These are phyloP conservation scores for Globisporangium nagaii DNA, from an alignment of 352 stramenopile genomes.

Conservation along the genomic window DNA sequence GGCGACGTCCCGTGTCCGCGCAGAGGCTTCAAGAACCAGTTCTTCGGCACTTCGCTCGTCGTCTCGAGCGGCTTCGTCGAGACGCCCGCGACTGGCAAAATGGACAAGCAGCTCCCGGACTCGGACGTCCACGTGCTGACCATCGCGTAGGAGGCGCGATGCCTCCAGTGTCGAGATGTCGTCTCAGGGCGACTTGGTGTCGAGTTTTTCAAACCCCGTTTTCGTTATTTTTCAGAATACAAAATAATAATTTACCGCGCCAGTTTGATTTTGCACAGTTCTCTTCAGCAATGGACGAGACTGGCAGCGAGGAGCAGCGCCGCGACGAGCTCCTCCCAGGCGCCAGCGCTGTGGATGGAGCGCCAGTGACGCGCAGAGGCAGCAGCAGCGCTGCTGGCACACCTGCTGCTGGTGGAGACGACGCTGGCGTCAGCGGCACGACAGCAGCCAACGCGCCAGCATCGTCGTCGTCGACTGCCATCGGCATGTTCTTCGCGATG, in stretches of 20 bases:
- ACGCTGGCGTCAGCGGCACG: too few relatives aligned
- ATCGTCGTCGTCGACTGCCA: neutral
- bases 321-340: neutral
- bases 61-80: conserved; percentile 71
- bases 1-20: conserved; percentile 45
- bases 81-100: conserved; percentile 25
- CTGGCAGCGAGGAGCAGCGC: neutral
- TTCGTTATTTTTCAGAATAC: neutral
- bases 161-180: too few relatives aligned
- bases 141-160: too few relatives aligned
- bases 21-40: conserved; percentile 76
- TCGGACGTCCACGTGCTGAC: conserved; percentile 52
- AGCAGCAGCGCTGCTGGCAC: neutral
- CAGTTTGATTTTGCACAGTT: neutral
- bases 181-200: too few relatives aligned
- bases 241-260: too few relatives aligned
- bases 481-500: conserved; percentile 17
- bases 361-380: neutral
- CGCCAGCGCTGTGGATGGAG: neutral
- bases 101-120: conserved; percentile 51
- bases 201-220: neutral
- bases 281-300: neutral
- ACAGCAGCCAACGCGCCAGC: neutral
- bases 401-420: neutral
- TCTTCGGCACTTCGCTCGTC: conserved; percentile 66